A percentile compares a stretch with the other conserved stretches of the same genome.
phyloP scores from a whole-genome alignment of 2,329 filamentous ascomycete genomes.

The Penicillium fuscoglaucum region DNA sequence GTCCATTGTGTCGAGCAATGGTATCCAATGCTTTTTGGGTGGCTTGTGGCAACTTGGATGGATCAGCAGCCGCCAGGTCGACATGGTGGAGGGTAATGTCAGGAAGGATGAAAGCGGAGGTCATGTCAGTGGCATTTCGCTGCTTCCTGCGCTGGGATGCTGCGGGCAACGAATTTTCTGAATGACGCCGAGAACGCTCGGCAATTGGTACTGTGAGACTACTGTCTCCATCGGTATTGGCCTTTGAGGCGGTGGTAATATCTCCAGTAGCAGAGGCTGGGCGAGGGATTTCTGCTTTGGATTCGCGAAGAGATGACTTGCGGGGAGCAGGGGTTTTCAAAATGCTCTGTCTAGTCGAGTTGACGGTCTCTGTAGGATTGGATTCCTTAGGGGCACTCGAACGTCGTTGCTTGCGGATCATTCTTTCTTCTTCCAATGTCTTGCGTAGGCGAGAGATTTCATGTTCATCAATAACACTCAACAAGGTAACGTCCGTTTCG shows the following conservation, averaged over 20 bases:
- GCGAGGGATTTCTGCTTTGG: conserved; percentile 39
- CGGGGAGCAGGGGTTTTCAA: conserved; percentile 45
- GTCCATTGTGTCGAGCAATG: conserved; percentile 51
- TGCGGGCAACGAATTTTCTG: conserved; percentile 51
- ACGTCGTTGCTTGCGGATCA: conserved; percentile 45
- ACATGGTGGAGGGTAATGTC: conserved; percentile 57
- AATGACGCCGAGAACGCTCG: conserved; percentile 40
- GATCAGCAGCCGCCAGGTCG: conserved; percentile 31
- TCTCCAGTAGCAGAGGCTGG: conserved; percentile 40
- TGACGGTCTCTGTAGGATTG: conserved; percentile 42
- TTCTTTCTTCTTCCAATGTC: conserved; percentile 56
- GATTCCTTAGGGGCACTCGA: conserved; percentile 33
- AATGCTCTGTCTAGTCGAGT: conserved; percentile 40
- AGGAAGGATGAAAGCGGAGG: conserved; percentile 64
- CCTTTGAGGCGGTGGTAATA: conserved; percentile 34
- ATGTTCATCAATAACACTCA: conserved; percentile 55
- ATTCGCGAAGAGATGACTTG: conserved; percentile 58
- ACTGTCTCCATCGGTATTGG: conserved; percentile 31
- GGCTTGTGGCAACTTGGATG: conserved; percentile 39
- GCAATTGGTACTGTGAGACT: conserved; percentile 30
- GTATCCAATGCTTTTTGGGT: conserved; percentile 45
- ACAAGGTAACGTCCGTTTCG: conserved; percentile 48
- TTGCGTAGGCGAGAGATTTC: conserved; percentile 57
- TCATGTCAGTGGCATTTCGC: conserved; percentile 56
- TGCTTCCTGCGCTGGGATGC: conserved; percentile 53